Evolutionary conservation across 805 yeast genomes (phyloP).

Genomic region (Sugiyamaella qingdaonensis): DNA sequence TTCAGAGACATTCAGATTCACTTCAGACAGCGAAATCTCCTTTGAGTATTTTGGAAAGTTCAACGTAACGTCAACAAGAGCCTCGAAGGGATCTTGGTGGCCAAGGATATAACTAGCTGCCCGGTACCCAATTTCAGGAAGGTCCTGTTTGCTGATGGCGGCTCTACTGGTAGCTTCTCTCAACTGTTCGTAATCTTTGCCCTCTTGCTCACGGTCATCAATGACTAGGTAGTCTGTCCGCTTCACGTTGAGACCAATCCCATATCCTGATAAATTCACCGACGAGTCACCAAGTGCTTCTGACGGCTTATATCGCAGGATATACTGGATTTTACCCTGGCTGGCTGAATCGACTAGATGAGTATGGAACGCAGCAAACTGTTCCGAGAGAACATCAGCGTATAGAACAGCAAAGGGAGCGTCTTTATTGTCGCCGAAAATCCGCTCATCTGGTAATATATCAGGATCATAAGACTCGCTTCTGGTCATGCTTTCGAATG

Average conservation of each 20-base stretch:
- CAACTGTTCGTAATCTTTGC: conserved; percentile 12
- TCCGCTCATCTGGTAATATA: conserved; percentile 52
- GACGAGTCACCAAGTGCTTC: conserved; percentile 28
- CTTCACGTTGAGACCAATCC: conserved; percentile 59
- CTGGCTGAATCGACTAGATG: conserved; percentile 56
- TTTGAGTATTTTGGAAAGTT: conserved; percentile 56
- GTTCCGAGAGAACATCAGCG: conserved; percentile 52
- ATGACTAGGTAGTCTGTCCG: conserved; percentile 62
- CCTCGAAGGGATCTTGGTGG: conserved; percentile 33
- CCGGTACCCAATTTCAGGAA: conserved; percentile 27
- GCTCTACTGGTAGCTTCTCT: conserved; percentile 24
- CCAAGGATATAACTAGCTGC: conserved; percentile 36
- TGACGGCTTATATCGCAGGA: conserved; percentile 66
- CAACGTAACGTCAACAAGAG: conserved; percentile 39
- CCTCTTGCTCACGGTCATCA: conserved; percentile 45
- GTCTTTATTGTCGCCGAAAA: conserved; percentile 46
- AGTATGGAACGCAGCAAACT: conserved; percentile 54
- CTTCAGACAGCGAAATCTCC: conserved; percentile 31
- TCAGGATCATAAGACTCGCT: conserved; percentile 27
- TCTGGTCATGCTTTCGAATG: conserved; percentile 56
- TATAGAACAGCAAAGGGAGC: conserved; percentile 62
- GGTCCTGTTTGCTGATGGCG: conserved; percentile 23
- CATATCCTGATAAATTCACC: conserved; percentile 49
- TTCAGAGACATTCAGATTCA: conserved; percentile 15
- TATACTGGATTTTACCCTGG: conserved; percentile 63